Evolutionary conservation across 1,284 basidiomycete species (phyloP), one percentile per base, ranked within the genome.

Genomic region (Ganoderma leucocontextum): DNA sequence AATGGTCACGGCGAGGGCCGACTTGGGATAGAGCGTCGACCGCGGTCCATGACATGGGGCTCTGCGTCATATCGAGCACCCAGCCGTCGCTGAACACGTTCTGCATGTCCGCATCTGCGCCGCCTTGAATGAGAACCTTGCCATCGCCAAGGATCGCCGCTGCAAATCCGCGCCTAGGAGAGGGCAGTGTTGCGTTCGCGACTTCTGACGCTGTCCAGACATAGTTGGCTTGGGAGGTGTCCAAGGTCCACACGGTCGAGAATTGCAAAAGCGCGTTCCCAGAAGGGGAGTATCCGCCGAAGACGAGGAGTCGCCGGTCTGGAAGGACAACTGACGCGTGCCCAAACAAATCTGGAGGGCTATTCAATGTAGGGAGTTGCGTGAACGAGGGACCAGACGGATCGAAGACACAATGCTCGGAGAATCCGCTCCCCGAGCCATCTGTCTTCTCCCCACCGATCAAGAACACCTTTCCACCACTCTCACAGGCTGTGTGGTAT

Each of bases 391-490:
- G 81, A 4, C 70, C 74, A n/a, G 72, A 76, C 12, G 88, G 84
- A 75, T 88, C 81, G 78, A 93, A 95, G 39, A 86, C 78, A 76
- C 89, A 94, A 68, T 91, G 85, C 55, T 92, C 88, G 10, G 85
- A 82, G 74, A 91, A 90, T 0, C 83, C 86, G 58, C 81, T 81
- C 5, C 83, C 82, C 10, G 94, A 95, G n/a, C 89, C 92, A 77
- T 96, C 94, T 12, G 89, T 87, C 72, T 85, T 89, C 79, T 91
- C 85, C 4, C 95, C 95, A 2, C 95, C 95, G 53, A 93, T 85
- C 36, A 96, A 83, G 78, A 85, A 91, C 5, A 92, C 82, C 75
- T 81, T 78, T 5, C 83, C 85, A 7, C 75, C 74, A 0, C 82
- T 72, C 8, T 87, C 85, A 1, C 86, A 82, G 2, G 91, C 81